phyloP scores from a whole-genome alignment of 2,329 filamentous ascomycete species.

The Xylaria sp. region DNA sequence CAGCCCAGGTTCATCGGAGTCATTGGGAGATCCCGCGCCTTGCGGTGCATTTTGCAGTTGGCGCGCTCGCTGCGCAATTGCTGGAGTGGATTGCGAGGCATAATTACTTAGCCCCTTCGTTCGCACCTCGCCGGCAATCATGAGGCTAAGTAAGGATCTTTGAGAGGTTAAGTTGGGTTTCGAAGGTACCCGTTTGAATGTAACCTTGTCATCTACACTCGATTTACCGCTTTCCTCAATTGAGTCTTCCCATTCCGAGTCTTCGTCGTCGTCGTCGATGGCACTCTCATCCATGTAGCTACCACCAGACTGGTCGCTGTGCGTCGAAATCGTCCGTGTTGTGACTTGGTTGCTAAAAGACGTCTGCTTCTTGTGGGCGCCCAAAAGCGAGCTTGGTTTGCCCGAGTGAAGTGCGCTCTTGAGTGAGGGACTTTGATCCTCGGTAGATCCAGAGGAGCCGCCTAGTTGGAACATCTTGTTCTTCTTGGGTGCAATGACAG shows the following conservation, averaged over 20 bases:
- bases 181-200: constrained; percentile 92
- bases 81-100: constrained; percentile 69
- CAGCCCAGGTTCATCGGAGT: constrained; percentile 66
- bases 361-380: constrained; percentile 72
- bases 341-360: constrained; percentile 81
- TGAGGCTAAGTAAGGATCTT: constrained; percentile 85
- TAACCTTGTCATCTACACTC: constrained; percentile 77
- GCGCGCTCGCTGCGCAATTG: constrained; percentile 70
- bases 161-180: constrained; percentile 82
- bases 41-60: constrained; percentile 52
- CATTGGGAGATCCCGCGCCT: constrained; percentile 58
- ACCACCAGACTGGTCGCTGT: constrained; percentile 63
- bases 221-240: constrained; percentile 83
- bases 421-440: constrained; percentile 76
- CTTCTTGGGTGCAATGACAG: constrained; percentile 44
- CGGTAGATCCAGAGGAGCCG: constrained; percentile 72
- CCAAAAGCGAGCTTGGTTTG: constrained; percentile 49
- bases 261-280: constrained; percentile 74
- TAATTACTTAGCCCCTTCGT: constrained; percentile 71
- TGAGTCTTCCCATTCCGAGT: constrained; percentile 67
- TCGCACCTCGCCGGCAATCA: constrained; percentile 77
- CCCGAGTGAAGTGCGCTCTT: constrained; percentile 57
- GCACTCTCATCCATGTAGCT: constrained; percentile 81
- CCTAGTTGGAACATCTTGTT: constrained; percentile 59
- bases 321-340: constrained; percentile 68